Evolutionary conservation across 192 early-diverging fungal species (phyloP).

Genomic region (Pilobolus umbonatus): DNA sequence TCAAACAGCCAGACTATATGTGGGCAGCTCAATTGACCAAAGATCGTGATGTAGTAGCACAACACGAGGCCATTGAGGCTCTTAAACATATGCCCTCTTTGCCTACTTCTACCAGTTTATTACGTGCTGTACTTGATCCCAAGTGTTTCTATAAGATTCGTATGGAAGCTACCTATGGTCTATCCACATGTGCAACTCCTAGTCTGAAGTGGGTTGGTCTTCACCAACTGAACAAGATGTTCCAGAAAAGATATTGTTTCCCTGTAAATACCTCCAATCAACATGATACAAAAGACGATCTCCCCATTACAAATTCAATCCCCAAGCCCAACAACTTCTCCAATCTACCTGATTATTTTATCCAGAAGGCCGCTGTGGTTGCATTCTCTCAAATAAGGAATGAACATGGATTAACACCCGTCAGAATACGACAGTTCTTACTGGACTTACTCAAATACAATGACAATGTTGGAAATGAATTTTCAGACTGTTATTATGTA

Average conservation of each 20-base stretch:
- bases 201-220: slow-evolving; percentile 62
- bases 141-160: slow-evolving; percentile 85
- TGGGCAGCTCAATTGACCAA: slow-evolving; percentile 90
- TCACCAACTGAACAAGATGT: slow-evolving; percentile 68
- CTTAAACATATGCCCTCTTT: slow-evolving; percentile 56
- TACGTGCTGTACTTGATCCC: slow-evolving; percentile 70
- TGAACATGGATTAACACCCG: slow-evolving; percentile 55
- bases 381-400: slow-evolving; percentile 72
- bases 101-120: slow-evolving; percentile 69
- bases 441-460: slow-evolving; percentile 83
- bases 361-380: slow-evolving; percentile 76
- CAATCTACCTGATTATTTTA: slow-evolving; percentile 83
- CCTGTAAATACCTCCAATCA: slow-evolving; percentile 21
- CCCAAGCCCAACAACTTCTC: slow-evolving; percentile 88
- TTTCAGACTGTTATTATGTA: slow-evolving; percentile 78
- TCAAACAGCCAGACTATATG: slow-evolving; percentile 91
- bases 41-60: slow-evolving; percentile 88
- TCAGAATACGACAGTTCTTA: slow-evolving; percentile 59
- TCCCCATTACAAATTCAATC: slow-evolving; percentile 45
- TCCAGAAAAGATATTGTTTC: slow-evolving; percentile 69
- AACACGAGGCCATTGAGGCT: slow-evolving; percentile 79
- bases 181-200: slow-evolving; percentile 57
- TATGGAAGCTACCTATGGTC: slow-evolving; percentile 69
- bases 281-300: slow-evolving; percentile 22
- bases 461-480: slow-evolving; percentile 88